These are phyloP conservation scores for Fibroporia radiculosa DNA, from an alignment of 768 basidiomycete genomes.

Conservation along the genomic window DNA sequence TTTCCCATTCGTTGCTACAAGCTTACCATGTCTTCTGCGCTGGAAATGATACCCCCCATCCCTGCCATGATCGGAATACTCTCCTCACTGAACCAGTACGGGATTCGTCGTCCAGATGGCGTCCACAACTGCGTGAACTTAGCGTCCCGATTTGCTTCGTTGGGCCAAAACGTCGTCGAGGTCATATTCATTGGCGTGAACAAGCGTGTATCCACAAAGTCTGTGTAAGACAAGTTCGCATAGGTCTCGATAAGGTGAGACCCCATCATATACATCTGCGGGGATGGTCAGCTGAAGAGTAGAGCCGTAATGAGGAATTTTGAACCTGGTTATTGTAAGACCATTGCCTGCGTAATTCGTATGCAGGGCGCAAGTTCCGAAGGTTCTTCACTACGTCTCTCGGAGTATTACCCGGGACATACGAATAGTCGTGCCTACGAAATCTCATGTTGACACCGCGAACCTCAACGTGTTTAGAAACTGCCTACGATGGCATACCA, in stretches of 20 bases:
- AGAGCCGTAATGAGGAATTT: neutral
- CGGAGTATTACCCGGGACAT: constrained; percentile 22
- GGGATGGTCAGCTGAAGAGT: neutral
- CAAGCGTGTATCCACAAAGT: constrained; percentile 35
- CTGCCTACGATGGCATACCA: constrained; percentile 29
- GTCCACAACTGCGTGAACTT: constrained; percentile 28
- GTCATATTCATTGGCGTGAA: constrained; percentile 35
- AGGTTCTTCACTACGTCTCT: constrained; percentile 19
- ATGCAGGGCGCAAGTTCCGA: constrained; percentile 23
- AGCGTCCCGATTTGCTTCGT: constrained; percentile 25
- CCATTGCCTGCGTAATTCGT: constrained; percentile 31
- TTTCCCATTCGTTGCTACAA: neutral
- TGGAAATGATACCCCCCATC: constrained; percentile 38
- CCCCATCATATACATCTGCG: constrained; percentile 34
- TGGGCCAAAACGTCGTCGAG: constrained; percentile 30
- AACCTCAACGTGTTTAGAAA: neutral
- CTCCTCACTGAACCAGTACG: constrained; percentile 27
- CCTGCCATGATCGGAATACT: constrained; percentile 25
- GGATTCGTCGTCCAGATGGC: constrained; percentile 25
- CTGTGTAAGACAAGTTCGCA: constrained; percentile 25
- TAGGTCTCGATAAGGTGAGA: constrained; percentile 28
- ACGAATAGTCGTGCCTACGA: constrained; percentile 27
- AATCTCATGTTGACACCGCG: neutral
- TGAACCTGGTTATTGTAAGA: constrained; percentile 34
- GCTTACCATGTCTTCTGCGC: constrained; percentile 34